phyloP scores from a whole-genome alignment of 805 yeast genomes.

The Wickerhamiella domercqiae region DNA sequence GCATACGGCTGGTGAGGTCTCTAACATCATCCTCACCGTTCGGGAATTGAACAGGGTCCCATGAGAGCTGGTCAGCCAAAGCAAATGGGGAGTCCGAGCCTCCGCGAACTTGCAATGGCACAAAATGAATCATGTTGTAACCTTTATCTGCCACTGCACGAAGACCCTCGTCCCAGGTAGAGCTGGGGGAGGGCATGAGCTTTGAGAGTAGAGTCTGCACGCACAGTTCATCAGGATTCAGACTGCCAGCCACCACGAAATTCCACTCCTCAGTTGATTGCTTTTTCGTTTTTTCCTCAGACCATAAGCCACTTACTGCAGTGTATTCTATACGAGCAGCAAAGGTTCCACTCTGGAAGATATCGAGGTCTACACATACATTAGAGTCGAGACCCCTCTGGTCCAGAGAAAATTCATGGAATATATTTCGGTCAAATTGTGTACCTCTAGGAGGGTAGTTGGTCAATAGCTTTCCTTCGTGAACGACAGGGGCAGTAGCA shows the following conservation, averaged over 20 bases:
- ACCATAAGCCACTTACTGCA: slow-evolving; percentile 15
- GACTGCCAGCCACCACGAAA: slow-evolving; percentile 54
- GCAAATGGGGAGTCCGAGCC: slow-evolving; percentile 87
- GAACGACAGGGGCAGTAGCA: slow-evolving; percentile 60
- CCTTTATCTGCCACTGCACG: slow-evolving; percentile 51
- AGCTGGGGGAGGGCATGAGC: slow-evolving; percentile 58
- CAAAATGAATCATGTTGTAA: slow-evolving; percentile 91
- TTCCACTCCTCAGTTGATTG: slow-evolving; percentile 41
- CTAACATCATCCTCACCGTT: slow-evolving; percentile 39
- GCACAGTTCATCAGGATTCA: slow-evolving; percentile 65
- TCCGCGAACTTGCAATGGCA: slow-evolving; percentile 85
- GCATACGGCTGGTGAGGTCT: slow-evolving; percentile 34
- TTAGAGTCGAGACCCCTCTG: slow-evolving; percentile 44
- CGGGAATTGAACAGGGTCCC: slow-evolving; percentile 53
- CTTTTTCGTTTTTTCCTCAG: slow-evolving; percentile 19
- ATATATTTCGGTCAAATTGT: slow-evolving; percentile 42
- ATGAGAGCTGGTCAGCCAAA: slow-evolving; percentile 66
- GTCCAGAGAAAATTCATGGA: slow-evolving; percentile 34
- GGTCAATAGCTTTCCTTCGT: slow-evolving; percentile 57
- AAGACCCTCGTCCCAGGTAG: slow-evolving; percentile 53
- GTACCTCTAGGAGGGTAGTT: slow-evolving; percentile 44
- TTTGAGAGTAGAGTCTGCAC: slow-evolving; percentile 79
- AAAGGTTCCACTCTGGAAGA: slow-evolving; percentile 65
- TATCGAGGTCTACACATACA: slow-evolving; percentile 40
- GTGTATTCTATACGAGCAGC: slow-evolving; percentile 54